These are phyloP conservation scores for Hortiboletus flavorubellus DNA, from an alignment of 768 basidiomycete species.

Conservation along the genomic window DNA sequence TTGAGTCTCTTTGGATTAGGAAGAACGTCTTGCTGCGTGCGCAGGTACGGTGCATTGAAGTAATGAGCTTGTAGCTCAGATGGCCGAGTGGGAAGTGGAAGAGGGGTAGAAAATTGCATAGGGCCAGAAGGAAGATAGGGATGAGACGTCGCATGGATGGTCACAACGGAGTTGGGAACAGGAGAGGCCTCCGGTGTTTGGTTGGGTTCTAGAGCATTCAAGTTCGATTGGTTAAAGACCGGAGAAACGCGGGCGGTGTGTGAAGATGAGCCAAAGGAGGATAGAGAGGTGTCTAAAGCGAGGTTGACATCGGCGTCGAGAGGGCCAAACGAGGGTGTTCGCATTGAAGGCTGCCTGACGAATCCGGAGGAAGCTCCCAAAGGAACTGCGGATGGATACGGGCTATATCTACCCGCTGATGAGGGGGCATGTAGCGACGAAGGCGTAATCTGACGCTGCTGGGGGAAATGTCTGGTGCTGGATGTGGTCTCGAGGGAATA, in stretches of 20 bases:
- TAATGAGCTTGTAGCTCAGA: slow-evolving; percentile 30
- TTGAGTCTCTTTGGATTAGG: slow-evolving; percentile 21
- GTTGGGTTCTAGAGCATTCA: slow-evolving; percentile 8
- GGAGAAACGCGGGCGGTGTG: slow-evolving; percentile 10
- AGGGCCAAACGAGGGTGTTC: slow-evolving; percentile 9
- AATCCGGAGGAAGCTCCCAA: slow-evolving; percentile 13
- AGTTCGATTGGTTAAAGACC: slow-evolving; percentile 11
- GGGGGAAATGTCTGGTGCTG: slow-evolving; percentile 3
- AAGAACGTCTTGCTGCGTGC: not conserved
- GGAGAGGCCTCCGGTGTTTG: slow-evolving; percentile 16
- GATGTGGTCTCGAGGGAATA: slow-evolving; percentile 16
- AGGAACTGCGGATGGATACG: slow-evolving; percentile 14
- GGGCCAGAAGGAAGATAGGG: slow-evolving; percentile 23
- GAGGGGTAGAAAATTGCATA: slow-evolving; percentile 32
- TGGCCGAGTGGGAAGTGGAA: slow-evolving; percentile 26
- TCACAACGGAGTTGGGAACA: slow-evolving; percentile 1
- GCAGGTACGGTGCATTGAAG: slow-evolving; percentile 9
- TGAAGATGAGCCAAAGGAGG: slow-evolving; percentile 13
- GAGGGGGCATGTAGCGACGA: not conserved
- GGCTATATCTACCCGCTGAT: slow-evolving; percentile 5
- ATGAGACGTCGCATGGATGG: slow-evolving; percentile 6
- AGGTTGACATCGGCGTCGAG: slow-evolving; percentile 5
- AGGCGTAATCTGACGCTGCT: slow-evolving; percentile 9
- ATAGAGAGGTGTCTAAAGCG: slow-evolving; percentile 12
- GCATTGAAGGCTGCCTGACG: slow-evolving; percentile 7